Percentiles rank a stretch among this genome's conserved stretches.
Evolutionary conservation across 352 stramenopile species (phyloP).

Genomic region (Pseudoperonospora humuli): DNA sequence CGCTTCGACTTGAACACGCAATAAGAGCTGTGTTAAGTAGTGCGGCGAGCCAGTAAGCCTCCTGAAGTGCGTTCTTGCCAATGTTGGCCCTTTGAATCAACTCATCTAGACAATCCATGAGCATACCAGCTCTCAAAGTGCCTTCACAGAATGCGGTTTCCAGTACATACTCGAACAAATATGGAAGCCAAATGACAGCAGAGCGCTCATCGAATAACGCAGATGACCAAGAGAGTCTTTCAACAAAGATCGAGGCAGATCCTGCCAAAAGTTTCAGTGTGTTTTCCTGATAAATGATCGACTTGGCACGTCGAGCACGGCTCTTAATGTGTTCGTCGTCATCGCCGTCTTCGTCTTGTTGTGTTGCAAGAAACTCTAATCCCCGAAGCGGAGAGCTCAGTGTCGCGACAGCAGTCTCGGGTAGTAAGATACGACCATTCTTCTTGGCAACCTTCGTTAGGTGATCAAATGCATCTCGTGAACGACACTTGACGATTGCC

Average conservation of each 20-base stretch:
- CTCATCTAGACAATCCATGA: conserved; percentile 19
- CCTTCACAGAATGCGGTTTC: conserved; percentile 17
- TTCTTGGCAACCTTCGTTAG: conserved; percentile 25
- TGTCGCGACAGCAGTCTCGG: conserved; percentile 13
- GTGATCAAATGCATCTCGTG: conserved; percentile 17
- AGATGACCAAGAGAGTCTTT: conserved; percentile 17
- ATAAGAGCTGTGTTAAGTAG: conserved; percentile 37
- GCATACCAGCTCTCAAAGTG: conserved; percentile 5
- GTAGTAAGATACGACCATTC: conserved; percentile 16
- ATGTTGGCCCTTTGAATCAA: not conserved
- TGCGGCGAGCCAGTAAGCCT: conserved; percentile 31
- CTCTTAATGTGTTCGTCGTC: conserved; percentile 6
- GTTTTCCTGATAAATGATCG: conserved; percentile 27
- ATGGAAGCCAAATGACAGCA: conserved; percentile 25
- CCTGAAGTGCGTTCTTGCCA: conserved; percentile 5
- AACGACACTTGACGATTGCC: conserved; percentile 33
- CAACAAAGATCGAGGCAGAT: conserved; percentile 14
- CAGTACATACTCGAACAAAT: conserved; percentile 31
- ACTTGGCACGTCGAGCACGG: conserved; percentile 14
- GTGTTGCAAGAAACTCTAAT: conserved; percentile 18
- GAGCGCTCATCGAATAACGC: conserved; percentile 17
- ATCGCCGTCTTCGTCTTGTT: conserved; percentile 10
- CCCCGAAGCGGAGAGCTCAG: conserved; percentile 21
- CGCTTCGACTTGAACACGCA: conserved; percentile 14
- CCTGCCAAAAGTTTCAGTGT: conserved; percentile 17